Evolutionary conservation across 139 green algal genomes (phyloP), one percentile per base, ranked within the genome.

Genomic region (Chlorella sorokiniana): DNA sequence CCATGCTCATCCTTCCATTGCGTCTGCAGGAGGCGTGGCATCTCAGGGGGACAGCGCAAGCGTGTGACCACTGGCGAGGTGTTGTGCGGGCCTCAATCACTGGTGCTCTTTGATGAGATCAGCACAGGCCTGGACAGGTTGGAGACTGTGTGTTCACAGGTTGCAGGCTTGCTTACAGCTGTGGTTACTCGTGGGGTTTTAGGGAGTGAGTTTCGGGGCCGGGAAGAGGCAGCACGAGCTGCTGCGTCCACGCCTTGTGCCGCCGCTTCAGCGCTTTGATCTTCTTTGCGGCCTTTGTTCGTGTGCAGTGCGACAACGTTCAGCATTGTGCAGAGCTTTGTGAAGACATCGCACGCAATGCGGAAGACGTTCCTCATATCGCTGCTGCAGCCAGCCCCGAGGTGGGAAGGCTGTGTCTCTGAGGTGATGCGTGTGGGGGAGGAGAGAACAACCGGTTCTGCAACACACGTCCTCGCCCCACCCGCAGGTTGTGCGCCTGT

Each of bases 341-440:
- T 77, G 35, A 81, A 85, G 51, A 77, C 85, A 8, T 82, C 69
- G 7, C 88, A 91, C 63, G 59, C 74, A 18, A 35, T 87, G 41
- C 69, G 86, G 33, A 45, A 76, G 29, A 96, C 91, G 37, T 84
- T 90, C 79, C 8, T 76, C 63, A 76, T 83, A 65, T 83, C 85
- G 1, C 91, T 98, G 73, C 91, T 98, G 80, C 95, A 98, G 90
- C 95, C 95, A 2, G 84, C 90, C 95, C 94, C 25, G 95, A 98
- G 82, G 79, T 85, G 62, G 81, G 59, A n/a, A n/a, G n/a, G n/a
- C n/a, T n/a, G n/a, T n/a, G n/a, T n/a, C n/a, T n/a, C n/a, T n/a
- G n/a, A n/a, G n/a, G n/a, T n/a, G n/a, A n/a, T n/a, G n/a, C n/a
- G n/a, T n/a, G n/a, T n/a, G n/a, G n/a, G n/a, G n/a, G n/a, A n/a